phyloP scores from a whole-genome alignment of 2,329 filamentous ascomycete genomes.

The Epichloe brachyelytri region DNA sequence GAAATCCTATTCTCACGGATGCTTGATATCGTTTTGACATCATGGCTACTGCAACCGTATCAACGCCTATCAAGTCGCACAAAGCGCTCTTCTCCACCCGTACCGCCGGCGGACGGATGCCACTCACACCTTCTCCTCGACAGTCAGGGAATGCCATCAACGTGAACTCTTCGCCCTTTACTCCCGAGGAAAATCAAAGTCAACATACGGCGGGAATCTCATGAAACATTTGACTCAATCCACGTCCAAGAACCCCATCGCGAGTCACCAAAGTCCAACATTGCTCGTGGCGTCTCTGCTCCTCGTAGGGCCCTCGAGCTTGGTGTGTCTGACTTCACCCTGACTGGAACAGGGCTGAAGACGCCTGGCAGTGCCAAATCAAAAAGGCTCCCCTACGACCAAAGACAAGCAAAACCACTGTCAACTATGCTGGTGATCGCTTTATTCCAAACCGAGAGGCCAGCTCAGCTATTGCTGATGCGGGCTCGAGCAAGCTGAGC shows the following conservation, averaged over 20 bases:
- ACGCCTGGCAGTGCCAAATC: slow-evolving; percentile 45
- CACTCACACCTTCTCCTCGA: slow-evolving; percentile 82
- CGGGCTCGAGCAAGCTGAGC: slow-evolving; percentile 73
- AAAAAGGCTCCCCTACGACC: slow-evolving; percentile 40
- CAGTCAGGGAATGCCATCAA: slow-evolving; percentile 45
- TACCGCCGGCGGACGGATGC: slow-evolving; percentile 88
- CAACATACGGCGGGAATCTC: slow-evolving; percentile 69
- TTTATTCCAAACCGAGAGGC: slow-evolving; percentile 92
- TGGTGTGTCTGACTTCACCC: slow-evolving; percentile 81
- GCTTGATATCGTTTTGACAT: slow-evolving; percentile 21
- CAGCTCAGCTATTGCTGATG: slow-evolving; percentile 76
- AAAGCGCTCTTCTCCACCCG: slow-evolving; percentile 83
- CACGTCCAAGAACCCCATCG: slow-evolving; percentile 53
- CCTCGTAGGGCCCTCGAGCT: slow-evolving; percentile 77
- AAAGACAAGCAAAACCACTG: slow-evolving; percentile 62
- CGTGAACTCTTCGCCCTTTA: slow-evolving; percentile 61
- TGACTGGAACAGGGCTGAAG: slow-evolving; percentile 69
- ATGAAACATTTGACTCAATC: slow-evolving; percentile 66
- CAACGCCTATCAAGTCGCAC: slow-evolving; percentile 91
- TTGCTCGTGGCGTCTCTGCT: slow-evolving; percentile 59
- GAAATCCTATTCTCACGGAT: slow-evolving; percentile 14
- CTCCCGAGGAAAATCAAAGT: slow-evolving; percentile 57
- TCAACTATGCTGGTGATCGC: slow-evolving; percentile 72
- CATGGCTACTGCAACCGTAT: slow-evolving; percentile 74
- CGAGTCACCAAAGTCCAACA: slow-evolving; percentile 94